Conservation (phyloP, 2,329 filamentous ascomycete species). For the Phyllosticta capitalensis region DNA sequence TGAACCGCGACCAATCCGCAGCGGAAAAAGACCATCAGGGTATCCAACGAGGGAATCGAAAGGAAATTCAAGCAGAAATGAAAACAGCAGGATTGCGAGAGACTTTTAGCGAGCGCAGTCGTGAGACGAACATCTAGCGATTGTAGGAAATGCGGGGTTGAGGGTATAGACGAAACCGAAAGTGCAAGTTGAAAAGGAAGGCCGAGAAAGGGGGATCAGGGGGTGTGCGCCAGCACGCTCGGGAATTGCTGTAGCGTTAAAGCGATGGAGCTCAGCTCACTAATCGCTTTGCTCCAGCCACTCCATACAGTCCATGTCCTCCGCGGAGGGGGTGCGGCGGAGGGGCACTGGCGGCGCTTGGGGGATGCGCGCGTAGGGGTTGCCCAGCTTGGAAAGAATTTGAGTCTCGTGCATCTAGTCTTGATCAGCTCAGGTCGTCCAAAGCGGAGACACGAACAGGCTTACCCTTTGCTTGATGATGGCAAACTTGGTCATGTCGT, state of each 20-base stretch:
- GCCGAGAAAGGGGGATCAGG: not conserved
- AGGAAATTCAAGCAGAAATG: not conserved
- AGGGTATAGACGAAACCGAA: not conserved
- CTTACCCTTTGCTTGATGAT: slow-evolving; percentile 42
- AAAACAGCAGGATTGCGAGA: not conserved
- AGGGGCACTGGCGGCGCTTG: not conserved
- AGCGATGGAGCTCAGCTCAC: not conserved
- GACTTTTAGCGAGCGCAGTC: not conserved
- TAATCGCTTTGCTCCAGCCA: not conserved
- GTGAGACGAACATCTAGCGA: not conserved
- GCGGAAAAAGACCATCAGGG: not conserved
- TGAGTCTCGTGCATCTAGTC: not conserved
- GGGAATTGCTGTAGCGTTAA: not conserved
- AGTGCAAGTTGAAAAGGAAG: not conserved
- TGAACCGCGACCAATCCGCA: not conserved
- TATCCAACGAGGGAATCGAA: not conserved
- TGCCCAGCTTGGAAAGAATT: not conserved
- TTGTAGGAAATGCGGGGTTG: not conserved
- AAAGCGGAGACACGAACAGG: not conserved
- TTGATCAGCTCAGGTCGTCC: not conserved
- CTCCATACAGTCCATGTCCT: not conserved
- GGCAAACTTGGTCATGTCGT: slow-evolving; percentile 44
- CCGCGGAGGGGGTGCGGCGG: not conserved
- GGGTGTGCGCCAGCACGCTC: not conserved
- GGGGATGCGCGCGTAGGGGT: not conserved